Conservation (phyloP, 2,329 filamentous ascomycete genomes). For the Colletotrichum tamarilloi region DNA sequence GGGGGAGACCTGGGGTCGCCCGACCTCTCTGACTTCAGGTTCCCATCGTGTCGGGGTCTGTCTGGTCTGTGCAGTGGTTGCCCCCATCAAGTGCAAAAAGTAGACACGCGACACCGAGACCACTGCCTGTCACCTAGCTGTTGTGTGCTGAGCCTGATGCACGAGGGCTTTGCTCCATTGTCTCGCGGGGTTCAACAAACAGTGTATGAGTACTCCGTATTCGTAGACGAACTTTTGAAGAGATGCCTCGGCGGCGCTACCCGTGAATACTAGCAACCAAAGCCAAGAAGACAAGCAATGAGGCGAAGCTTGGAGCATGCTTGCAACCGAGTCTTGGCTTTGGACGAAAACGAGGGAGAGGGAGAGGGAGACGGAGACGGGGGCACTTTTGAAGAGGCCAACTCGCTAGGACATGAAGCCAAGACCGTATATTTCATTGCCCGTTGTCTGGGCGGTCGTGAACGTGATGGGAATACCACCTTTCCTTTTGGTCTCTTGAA, state of each 20-base stretch:
- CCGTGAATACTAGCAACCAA: background rate
- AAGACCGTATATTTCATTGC: constrained; percentile 5
- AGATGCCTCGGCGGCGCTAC: constrained; percentile 21
- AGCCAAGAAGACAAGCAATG: constrained; percentile 21
- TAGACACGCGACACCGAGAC: constrained; percentile 24
- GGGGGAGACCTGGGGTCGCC: background rate
- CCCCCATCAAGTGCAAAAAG: background rate
- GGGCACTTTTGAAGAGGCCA: constrained; percentile 25
- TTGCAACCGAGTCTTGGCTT: constrained; percentile 26
- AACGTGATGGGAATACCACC: constrained; percentile 17
- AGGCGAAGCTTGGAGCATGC: constrained; percentile 26
- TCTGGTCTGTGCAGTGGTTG: background rate
- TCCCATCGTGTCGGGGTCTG: background rate
- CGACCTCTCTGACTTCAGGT: background rate
- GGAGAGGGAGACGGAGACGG: background rate
- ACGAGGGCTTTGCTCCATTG: background rate
- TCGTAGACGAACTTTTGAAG: constrained; percentile 10
- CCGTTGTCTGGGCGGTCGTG: background rate
- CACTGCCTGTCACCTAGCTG: background rate
- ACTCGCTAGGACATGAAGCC: constrained; percentile 6
- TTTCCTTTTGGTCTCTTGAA: constrained; percentile 6
- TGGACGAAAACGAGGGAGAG: constrained; percentile 10
- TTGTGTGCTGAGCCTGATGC: background rate
- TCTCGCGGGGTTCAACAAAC: background rate
- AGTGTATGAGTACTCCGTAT: too few species aligned